phyloP scores from a whole-genome alignment of 176 grass and related monocot species.

The Coix lacrymajobi region DNA sequence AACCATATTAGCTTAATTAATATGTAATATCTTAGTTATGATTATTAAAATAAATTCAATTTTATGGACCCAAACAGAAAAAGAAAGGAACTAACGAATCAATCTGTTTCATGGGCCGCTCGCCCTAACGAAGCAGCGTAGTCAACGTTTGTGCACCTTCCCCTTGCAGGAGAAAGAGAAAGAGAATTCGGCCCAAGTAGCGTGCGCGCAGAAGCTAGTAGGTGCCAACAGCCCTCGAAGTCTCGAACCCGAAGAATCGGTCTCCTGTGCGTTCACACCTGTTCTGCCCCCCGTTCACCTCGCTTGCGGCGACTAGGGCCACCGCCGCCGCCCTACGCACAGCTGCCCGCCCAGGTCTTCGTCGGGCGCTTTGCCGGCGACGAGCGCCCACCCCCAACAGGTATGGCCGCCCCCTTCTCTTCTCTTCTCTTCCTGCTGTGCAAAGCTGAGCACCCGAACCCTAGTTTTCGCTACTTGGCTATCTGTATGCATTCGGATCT shows the following conservation, averaged over 20 bases:
- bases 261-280: background rate
- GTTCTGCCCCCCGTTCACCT: background rate
- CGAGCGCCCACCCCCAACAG: background rate
- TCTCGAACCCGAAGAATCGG: background rate
- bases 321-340: background rate
- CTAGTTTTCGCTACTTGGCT: background rate
- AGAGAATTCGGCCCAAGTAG: background rate
- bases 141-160: too few species aligned
- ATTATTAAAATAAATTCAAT: too few species aligned
- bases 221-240: background rate
- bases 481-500: background rate
- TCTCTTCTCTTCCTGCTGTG: background rate
- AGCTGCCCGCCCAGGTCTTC: background rate
- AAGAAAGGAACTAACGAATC: too few species aligned
- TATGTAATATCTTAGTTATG: too few species aligned
- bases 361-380: background rate
- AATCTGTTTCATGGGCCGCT: too few species aligned
- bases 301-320: background rate
- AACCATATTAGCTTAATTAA: too few species aligned
- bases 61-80: too few species aligned
- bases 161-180: too few species aligned
- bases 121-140: too few species aligned
- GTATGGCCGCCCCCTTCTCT: background rate
- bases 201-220: background rate
- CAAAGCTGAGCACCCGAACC: too few species aligned